Evolutionary conservation across 495 filamentous ascomycete genomes (phyloP), one percentile per base, ranked within the genome.

Genomic region (Aspergillus heteromorphus): DNA sequence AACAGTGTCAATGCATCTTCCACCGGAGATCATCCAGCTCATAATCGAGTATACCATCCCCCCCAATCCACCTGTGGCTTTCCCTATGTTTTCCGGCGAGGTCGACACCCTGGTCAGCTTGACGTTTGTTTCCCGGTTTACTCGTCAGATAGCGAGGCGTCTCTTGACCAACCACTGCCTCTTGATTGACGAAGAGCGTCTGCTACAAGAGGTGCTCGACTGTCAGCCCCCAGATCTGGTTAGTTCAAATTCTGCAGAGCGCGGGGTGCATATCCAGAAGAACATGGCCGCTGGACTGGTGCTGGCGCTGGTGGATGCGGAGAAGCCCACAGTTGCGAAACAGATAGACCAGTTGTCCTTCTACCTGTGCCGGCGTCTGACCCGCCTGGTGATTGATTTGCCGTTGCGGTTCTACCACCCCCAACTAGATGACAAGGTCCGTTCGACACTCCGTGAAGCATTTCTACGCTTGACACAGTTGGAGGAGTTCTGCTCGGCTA

Each of bases 101-200:
- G 65, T 63, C 16, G 49, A 43, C 8, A 65, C 67, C 11, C 55
- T 70, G 1, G 48, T 66, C 27, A 62, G 58, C 42, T 42, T 68
- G 34, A 59, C 58, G n/a, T 47, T 49, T 18, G 60, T 58, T 3
- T 63, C 59, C 36, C 55, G 53, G 23, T 48, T 56, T 16, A 63
- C 59, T 7, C 57, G 60, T 34, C 51, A 42, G 38, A 43, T 45
- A n/a, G 64, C 68, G 2, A 54, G 23, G 14, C 53, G 45, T 16
- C 59, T 63, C 7, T 61, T 71, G 6, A 53, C 64, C 19, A 56
- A 54, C 14, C 56, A 63, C 42, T 71, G 66, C 53, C 49, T 67
- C 10, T 54, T 63, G 31, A 57, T 71, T 13, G 47, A 69, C 31
- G 51, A 53, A n/a, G 34, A 30, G 0, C 1, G 30, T 13, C 50